phyloP scores from a whole-genome alignment of 495 filamentous ascomycete genomes.

The Penicillium maclennaniae region DNA sequence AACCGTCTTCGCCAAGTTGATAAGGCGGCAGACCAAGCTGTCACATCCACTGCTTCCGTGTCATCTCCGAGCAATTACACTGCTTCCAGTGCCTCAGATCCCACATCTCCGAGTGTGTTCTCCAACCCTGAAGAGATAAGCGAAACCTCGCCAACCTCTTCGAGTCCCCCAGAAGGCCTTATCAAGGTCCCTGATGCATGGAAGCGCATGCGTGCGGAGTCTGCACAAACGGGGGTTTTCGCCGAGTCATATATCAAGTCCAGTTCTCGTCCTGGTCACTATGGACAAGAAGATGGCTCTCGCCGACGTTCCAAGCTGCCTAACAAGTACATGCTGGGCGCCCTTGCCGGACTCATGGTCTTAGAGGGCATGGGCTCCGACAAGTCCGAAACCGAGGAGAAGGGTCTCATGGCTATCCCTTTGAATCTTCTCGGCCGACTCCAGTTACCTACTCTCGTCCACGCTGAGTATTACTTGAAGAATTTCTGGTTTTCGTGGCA shows the following conservation, averaged over 20 bases:
- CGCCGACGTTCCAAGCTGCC: constrained; percentile 45
- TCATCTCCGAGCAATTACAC: constrained; percentile 48
- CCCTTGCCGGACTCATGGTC: constrained; percentile 87
- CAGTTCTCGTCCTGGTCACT: constrained; percentile 12
- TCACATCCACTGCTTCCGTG: constrained; percentile 41
- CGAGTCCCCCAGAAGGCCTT: constrained; percentile 53
- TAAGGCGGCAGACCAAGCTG: constrained; percentile 40
- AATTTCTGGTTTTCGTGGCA: constrained; percentile 41
- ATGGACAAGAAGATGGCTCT: constrained; percentile 17
- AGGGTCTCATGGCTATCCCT: constrained; percentile 69
- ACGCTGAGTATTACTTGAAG: constrained; percentile 26
- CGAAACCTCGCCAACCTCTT: constrained; percentile 25
- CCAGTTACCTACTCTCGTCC: constrained; percentile 20
- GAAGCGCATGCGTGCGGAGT: constrained; percentile 54
- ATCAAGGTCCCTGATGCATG: constrained; percentile 77
- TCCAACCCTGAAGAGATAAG: constrained; percentile 37
- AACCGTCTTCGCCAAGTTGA: constrained; percentile 46
- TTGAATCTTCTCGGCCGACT: constrained; percentile 45
- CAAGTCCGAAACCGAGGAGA: constrained; percentile 57
- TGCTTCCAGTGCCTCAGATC: constrained; percentile 32
- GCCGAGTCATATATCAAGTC: constrained; percentile 43
- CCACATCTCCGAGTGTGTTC: constrained; percentile 42
- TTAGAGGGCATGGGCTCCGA: constrained; percentile 65
- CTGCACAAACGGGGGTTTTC: constrained; percentile 37
- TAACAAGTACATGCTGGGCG: constrained; percentile 83